Base-by-base conservation (phyloP, 345 rosid species). In the Firmiana major region DNA sequence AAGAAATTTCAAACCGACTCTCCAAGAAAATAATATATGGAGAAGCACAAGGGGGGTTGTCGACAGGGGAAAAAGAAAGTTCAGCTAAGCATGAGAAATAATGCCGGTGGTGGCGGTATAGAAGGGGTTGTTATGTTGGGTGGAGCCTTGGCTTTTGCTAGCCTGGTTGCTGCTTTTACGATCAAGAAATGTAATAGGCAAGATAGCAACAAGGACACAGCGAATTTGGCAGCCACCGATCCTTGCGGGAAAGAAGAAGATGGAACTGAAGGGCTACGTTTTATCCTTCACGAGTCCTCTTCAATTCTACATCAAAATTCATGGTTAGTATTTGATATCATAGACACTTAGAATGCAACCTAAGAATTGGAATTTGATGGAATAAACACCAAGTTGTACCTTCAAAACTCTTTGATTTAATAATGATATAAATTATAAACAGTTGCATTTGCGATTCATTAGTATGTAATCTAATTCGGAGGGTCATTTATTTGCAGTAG, bases 61-160 rank as follows among this genome's bases (percentile, higher is more conserved):
- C 42, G 49, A 16, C 82, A 73, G 15, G 73, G 71, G 24, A 80
- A 42, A 69, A 77, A 46, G 42, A 76, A 68, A 54, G 43, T 57
- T 24, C 63, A 53, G 16, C 21, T 68, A 42, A 21, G 68, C 48
- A 24, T 67, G 68, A 11, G 59, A 3, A 28, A 19, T 54, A 15
- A 45, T 10, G 49, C 24, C 0, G 63, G 70, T 22, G 82, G 81
- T 10, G 21, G 68, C 11, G 81, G 81, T 67, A 45, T 85, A 0
- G 89, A 87, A 42, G 81, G 82, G 10, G 67, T 79, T 75, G 62
- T 84, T 57, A 64, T 83, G 54, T 80, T 79, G 73, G 90, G 85
- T 40, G 91, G 91, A n/a, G 89, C 89, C 2, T 48, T 89, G 80
- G 91, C 84, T 76, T 79, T 83, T 48, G 87, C 83, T 1, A 72